Conservation (phyloP, 768 basidiomycete genomes). For the Favolaschia claudopus region DNA sequence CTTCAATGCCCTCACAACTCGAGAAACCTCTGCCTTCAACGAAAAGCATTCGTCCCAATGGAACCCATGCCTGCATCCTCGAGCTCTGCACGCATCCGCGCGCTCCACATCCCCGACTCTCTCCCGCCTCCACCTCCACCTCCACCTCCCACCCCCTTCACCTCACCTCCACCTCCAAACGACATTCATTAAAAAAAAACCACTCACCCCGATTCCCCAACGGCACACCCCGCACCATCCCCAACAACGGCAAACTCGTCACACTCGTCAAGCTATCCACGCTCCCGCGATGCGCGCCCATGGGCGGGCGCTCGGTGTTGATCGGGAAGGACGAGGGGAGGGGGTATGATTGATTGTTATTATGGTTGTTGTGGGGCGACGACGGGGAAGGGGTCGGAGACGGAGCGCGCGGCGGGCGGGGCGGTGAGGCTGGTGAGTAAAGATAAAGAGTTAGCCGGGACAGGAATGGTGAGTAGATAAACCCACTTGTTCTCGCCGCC, state of each 20-base stretch:
- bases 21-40: too few relatives aligned
- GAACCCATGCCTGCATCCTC: too few relatives aligned
- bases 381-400: conserved; percentile 23
- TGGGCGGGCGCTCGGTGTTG: conserved; percentile 8
- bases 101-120: not conserved
- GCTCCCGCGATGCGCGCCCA: conserved; percentile 20
- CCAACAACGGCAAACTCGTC: conserved; percentile 56
- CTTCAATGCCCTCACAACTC: too few relatives aligned
- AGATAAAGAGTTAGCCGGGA: not conserved
- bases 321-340: conserved; percentile 23
- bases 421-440: not conserved
- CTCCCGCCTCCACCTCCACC: not conserved
- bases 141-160: not conserved
- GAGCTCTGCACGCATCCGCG: too few relatives aligned
- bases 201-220: conserved; percentile 52
- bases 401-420: conserved; percentile 12
- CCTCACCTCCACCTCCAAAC: not conserved
- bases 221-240: conserved; percentile 55
- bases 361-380: not conserved
- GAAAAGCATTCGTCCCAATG: too few relatives aligned
- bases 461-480: too few relatives aligned
- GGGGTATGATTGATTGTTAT: not conserved
- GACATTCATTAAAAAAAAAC: not conserved
- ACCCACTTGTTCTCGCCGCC: not conserved
- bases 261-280: conserved; percentile 45